A percentile compares a stretch with the other conserved stretches of the same genome.
phyloP scores from a whole-genome alignment of 768 basidiomycete species.

The Termitomyces sp. region DNA sequence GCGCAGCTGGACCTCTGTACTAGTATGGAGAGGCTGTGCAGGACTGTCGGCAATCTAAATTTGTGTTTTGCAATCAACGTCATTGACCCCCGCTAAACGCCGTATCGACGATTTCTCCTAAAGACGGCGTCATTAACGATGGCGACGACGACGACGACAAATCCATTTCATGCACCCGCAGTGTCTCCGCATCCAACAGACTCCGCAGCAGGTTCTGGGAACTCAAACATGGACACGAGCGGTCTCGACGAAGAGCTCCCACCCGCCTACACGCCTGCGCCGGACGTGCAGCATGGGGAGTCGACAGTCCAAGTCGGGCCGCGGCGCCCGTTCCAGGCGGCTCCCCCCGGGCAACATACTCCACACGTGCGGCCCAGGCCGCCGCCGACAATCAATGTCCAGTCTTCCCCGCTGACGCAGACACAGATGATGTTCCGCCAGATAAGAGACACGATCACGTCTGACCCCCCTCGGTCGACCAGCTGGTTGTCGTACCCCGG shows the following conservation, averaged over 20 bases:
- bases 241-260: conserved; percentile 49
- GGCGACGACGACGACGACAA: conserved; percentile 11
- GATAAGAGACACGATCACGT: conserved; percentile 2
- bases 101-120: background rate
- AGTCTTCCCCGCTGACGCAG: background rate
- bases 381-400: background rate
- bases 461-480: background rate
- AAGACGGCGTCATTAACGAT: background rate
- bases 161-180: conserved; percentile 28
- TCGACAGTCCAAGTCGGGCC: conserved; percentile 60
- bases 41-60: too few species aligned
- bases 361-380: background rate
- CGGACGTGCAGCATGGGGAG: conserved; percentile 53
- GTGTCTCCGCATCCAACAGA: conserved; percentile 20
- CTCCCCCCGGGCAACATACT: conserved; percentile 2
- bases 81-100: background rate
- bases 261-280: conserved; percentile 62
- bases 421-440: conserved; percentile 7
- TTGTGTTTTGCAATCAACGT: background rate
- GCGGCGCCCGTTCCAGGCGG: conserved; percentile 50
- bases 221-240: background rate
- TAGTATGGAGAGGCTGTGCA: too few species aligned
- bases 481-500: background rate
- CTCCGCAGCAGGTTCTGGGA: background rate
- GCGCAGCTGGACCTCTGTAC: too few species aligned